A percentile compares a stretch with the other conserved stretches of the same genome.
Evolutionary conservation across 495 filamentous ascomycete species (phyloP).

Genomic region (Chaetomium cochliodes): DNA sequence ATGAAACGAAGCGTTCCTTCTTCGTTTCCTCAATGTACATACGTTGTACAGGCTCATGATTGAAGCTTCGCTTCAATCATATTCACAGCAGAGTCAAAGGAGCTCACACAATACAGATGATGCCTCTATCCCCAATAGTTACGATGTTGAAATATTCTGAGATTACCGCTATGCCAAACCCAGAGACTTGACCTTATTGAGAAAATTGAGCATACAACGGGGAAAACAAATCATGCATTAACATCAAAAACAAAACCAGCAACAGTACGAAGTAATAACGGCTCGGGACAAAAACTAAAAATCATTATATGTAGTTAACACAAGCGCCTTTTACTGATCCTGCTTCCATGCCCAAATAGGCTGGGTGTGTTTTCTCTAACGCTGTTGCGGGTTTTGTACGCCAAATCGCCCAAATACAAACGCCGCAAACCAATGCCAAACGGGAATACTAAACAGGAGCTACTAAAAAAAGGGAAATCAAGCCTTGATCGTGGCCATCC

Average conservation of each 20-base stretch:
- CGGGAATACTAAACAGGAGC: neutral
- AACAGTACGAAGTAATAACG: too few species aligned
- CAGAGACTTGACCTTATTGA: too few species aligned
- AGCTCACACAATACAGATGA: too few species aligned
- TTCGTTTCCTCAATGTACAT: too few species aligned
- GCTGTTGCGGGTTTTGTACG: constrained; percentile 6
- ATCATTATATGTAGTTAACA: neutral
- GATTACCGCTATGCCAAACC: too few species aligned
- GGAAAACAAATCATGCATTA: neutral
- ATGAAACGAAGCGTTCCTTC: too few species aligned
- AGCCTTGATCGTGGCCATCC: constrained; percentile 41
- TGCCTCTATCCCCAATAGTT: too few species aligned
- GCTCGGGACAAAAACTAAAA: neutral
- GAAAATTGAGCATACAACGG: neutral
- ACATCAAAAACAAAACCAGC: neutral
- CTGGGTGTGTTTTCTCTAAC: constrained; percentile 2
- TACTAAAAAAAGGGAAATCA: neutral
- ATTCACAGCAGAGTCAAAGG: too few species aligned
- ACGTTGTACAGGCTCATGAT: too few species aligned
- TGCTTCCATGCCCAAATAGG: neutral
- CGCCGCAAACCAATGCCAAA: neutral
- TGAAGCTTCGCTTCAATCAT: too few species aligned
- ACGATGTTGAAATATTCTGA: too few species aligned
- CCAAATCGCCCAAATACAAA: neutral
- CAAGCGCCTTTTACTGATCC: neutral